Percentiles rank a stretch among this genome's conserved stretches.
Conservation (phyloP, 176 grass and related monocot genomes). For the Triticum dicoccoides region DNA sequence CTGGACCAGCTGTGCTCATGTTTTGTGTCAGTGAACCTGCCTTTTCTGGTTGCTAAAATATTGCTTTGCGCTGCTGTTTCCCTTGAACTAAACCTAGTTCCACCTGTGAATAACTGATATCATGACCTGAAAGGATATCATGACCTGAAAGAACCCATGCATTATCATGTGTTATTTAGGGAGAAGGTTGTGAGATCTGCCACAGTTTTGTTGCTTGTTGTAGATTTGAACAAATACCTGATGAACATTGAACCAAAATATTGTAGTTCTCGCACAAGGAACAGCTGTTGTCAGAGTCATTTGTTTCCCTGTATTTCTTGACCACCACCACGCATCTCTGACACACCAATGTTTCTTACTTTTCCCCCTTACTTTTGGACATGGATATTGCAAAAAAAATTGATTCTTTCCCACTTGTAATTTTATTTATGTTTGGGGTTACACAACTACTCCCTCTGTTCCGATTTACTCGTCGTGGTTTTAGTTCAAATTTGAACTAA, state of each 20-base stretch:
- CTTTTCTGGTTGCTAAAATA: background rate
- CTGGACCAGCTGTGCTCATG: background rate
- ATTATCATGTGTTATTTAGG: background rate
- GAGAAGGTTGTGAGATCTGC: background rate
- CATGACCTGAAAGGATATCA: background rate
- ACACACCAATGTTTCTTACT: background rate
- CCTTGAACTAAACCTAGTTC: background rate
- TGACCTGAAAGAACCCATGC: background rate
- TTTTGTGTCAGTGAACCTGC: background rate
- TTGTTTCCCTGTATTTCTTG: background rate
- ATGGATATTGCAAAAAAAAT: background rate
- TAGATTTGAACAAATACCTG: background rate
- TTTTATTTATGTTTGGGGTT: background rate
- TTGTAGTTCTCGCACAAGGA: background rate
- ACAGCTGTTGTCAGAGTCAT: background rate
- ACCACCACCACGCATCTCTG: background rate
- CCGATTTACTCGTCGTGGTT: no score
- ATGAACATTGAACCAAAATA: background rate
- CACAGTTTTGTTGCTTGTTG: constrained; percentile 10
- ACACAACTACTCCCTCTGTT: background rate
- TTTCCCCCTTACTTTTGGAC: background rate
- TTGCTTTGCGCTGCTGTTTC: background rate
- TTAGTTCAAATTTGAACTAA: no score
- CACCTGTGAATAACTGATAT: background rate
- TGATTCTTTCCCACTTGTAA: background rate